Percentiles rank a stretch among this genome's conserved stretches.
These are phyloP conservation scores for Ailanthus altissimus DNA, from an alignment of 345 rosid species.

Conservation along the genomic window DNA sequence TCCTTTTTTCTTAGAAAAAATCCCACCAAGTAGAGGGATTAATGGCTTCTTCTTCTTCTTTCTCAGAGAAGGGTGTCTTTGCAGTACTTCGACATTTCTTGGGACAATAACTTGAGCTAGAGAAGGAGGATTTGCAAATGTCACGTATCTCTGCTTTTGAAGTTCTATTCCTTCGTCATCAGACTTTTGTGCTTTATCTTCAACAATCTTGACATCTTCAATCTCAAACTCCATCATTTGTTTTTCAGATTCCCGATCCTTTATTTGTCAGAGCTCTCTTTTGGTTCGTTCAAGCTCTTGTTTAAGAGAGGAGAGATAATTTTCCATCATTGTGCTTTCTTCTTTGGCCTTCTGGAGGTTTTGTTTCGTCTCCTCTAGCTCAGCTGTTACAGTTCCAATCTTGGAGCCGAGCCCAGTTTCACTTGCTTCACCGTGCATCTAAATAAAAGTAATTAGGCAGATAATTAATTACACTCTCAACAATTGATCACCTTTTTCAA, in stretches of 20 bases:
- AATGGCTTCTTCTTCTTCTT: slow-evolving; percentile 65
- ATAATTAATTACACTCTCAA: neutral
- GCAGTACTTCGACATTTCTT: slow-evolving; percentile 41
- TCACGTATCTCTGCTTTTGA: slow-evolving; percentile 67
- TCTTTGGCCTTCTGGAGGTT: slow-evolving; percentile 67
- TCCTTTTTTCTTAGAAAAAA: slow-evolving; percentile 64
- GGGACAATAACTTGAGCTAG: slow-evolving; percentile 37
- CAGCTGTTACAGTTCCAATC: slow-evolving; percentile 43
- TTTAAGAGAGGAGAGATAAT: slow-evolving; percentile 52
- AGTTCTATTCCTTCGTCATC: slow-evolving; percentile 33
- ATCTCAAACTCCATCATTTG: slow-evolving; percentile 35
- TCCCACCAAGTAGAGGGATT: slow-evolving; percentile 63
- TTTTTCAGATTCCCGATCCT: slow-evolving; percentile 29
- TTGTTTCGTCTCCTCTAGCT: slow-evolving; percentile 77
- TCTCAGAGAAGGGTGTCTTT: slow-evolving; percentile 70
- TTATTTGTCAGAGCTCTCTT: slow-evolving; percentile 58
- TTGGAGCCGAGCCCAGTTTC: slow-evolving; percentile 33
- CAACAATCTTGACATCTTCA: slow-evolving; percentile 45
- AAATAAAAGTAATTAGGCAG: neutral
- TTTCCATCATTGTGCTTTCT: slow-evolving; percentile 62
- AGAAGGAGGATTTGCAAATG: slow-evolving; percentile 55
- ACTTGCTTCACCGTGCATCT: slow-evolving; percentile 44
- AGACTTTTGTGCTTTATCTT: slow-evolving; percentile 27
- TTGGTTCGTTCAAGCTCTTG: slow-evolving; percentile 81
- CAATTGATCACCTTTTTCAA: no score